Evolutionary conservation across 495 filamentous ascomycete genomes (phyloP).

Genomic region (Talaromyces stipitatus): DNA sequence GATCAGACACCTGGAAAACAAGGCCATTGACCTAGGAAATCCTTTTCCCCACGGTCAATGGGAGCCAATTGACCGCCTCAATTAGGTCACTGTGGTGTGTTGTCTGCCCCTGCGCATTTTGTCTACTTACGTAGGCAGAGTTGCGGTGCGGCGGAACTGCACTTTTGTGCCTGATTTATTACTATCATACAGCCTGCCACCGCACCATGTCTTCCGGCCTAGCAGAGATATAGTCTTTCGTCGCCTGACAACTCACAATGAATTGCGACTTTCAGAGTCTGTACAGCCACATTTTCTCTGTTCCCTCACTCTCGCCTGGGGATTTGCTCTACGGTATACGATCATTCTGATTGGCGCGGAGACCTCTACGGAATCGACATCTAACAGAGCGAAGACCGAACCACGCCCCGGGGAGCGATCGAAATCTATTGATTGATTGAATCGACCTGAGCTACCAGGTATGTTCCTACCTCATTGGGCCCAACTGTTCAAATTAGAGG

Average conservation of each 20-base stretch:
- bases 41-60: constrained; percentile 2
- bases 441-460: constrained; percentile 1
- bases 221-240: constrained; percentile 10
- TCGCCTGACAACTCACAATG: constrained; percentile 27
- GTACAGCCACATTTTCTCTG: constrained; percentile 16
- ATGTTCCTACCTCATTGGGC: constrained; percentile 5
- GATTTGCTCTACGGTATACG: constrained; percentile 3
- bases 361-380: not conserved
- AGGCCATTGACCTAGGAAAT: not conserved
- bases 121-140: not conserved
- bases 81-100: not conserved
- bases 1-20: not conserved
- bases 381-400: not conserved
- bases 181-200: not conserved
- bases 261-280: constrained; percentile 16
- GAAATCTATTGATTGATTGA: not conserved
- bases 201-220: constrained; percentile 3
- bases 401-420: not conserved
- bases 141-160: not conserved
- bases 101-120: not conserved
- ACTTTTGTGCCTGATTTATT: constrained; percentile 7
- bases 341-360: constrained; percentile 23
- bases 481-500: not conserved
- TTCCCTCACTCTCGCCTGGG: constrained; percentile 6
- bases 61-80: constrained; percentile 6